Conservation (phyloP, 352 stramenopile species). For the Globisporangium polare region DNA sequence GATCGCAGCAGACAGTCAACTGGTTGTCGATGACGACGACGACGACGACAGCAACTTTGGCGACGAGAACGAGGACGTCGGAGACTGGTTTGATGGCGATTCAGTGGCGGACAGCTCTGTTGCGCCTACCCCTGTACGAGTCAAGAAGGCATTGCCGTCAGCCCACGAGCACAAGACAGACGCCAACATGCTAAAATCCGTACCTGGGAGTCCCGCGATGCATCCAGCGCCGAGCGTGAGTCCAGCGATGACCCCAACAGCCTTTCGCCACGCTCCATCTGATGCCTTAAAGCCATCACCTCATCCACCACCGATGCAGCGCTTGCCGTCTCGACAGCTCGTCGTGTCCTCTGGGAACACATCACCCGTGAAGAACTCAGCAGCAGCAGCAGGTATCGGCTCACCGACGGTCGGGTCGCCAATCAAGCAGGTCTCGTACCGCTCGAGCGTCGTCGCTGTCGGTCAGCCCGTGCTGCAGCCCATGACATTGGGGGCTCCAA, state of each 20-base stretch:
- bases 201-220: conserved; percentile 1
- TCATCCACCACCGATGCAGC: conserved; percentile 18
- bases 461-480: conserved; percentile 31
- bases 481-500: conserved; percentile 19
- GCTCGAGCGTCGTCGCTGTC: conserved; percentile 43
- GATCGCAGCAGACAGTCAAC: conserved; percentile 13
- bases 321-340: conserved; percentile 22
- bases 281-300: conserved; percentile 5
- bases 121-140: background rate
- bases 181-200: background rate
- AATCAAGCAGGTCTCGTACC: conserved; percentile 45
- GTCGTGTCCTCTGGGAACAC: conserved; percentile 14
- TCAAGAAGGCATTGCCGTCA: conserved; percentile 8
- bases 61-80: conserved; percentile 34
- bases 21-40: conserved; percentile 19
- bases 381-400: conserved; percentile 8
- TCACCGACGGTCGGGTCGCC: conserved; percentile 15
- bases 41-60: conserved; percentile 29
- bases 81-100: conserved; percentile 50
- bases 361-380: conserved; percentile 36
- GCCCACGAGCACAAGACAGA: background rate
- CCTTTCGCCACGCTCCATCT: background rate
- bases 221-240: background rate
- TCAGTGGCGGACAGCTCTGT: background rate
- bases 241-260: conserved; percentile 9